phyloP scores from a whole-genome alignment of 331 rosid species.

The Quercus phellos region DNA sequence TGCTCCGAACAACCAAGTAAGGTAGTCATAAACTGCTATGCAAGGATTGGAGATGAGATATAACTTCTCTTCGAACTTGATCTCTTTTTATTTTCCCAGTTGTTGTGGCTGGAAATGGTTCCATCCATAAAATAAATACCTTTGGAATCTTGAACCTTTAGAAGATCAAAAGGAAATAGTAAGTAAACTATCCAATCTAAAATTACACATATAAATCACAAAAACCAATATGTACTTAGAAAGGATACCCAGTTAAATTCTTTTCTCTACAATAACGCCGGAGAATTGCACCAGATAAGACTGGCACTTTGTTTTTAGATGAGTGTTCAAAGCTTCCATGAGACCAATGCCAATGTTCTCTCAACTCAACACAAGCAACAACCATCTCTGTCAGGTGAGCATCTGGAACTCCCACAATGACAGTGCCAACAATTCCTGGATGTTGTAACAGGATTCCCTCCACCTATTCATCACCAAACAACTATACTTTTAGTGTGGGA shows the following conservation, averaged over 20 bases:
- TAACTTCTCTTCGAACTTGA: conserved; percentile 42
- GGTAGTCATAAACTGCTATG: conserved; percentile 55
- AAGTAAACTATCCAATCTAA: not conserved
- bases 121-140: conserved; percentile 47
- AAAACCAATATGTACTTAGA: not conserved
- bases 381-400: conserved; percentile 60
- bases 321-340: conserved; percentile 15
- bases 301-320: conserved; percentile 23
- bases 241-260: conserved; percentile 55
- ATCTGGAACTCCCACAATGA: conserved; percentile 71
- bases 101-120: conserved; percentile 72
- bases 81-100: conserved; percentile 70
- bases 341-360: conserved; percentile 60
- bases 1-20: not conserved
- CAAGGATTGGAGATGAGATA: conserved; percentile 32
- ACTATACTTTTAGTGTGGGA: not conserved
- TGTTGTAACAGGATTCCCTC: conserved; percentile 64
- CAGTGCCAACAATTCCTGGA: conserved; percentile 61
- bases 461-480: conserved; percentile 46
- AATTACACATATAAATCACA: conserved; percentile 3
- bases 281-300: conserved; percentile 45
- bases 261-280: conserved; percentile 37
- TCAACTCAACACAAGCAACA: conserved; percentile 54
- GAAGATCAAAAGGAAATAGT: conserved; percentile 10
- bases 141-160: conserved; percentile 84